Percentiles rank a stretch among this genome's conserved stretches.
phyloP scores from a whole-genome alignment of 495 filamentous ascomycete species.

The Geoglossum glabrum region DNA sequence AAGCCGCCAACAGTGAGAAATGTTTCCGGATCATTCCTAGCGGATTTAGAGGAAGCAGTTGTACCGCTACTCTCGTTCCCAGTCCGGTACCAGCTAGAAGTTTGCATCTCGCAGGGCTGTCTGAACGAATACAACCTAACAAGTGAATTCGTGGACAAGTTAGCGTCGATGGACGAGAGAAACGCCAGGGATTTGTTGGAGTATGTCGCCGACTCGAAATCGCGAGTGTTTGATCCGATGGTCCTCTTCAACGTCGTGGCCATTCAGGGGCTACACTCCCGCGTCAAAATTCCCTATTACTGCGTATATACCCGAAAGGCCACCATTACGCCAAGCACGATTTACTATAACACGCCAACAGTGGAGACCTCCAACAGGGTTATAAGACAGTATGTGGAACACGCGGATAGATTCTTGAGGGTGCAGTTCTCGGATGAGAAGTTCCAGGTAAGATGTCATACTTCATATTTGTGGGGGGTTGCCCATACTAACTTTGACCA shows the following conservation, averaged over 20 bases:
- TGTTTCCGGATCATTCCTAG: constrained; percentile 13
- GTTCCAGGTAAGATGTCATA: constrained; percentile 21
- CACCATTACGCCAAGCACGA: constrained; percentile 60
- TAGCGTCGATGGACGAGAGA: constrained; percentile 29
- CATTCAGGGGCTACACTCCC: constrained; percentile 18
- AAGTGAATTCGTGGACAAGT: constrained; percentile 37
- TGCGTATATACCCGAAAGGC: constrained; percentile 59
- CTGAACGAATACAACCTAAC: constrained; percentile 62
- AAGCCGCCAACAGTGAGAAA: constrained; percentile 19
- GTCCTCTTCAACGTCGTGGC: constrained; percentile 39
- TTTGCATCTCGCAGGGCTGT: constrained; percentile 62
- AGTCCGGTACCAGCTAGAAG: constrained; percentile 79
- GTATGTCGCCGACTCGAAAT: constrained; percentile 35
- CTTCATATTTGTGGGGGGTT: neutral
- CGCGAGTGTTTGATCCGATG: constrained; percentile 49
- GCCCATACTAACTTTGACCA: constrained; percentile 11
- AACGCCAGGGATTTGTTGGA: constrained; percentile 38
- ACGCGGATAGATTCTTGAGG: constrained; percentile 70
- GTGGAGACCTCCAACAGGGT: constrained; percentile 82
- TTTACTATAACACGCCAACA: constrained; percentile 55
- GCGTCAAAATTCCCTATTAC: constrained; percentile 39
- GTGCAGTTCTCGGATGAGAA: constrained; percentile 81
- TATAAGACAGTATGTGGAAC: constrained; percentile 43
- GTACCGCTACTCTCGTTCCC: constrained; percentile 35
- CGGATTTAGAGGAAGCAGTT: constrained; percentile 19